A percentile compares a stretch with the other conserved stretches of the same genome.
phyloP scores from a whole-genome alignment of 2,329 filamentous ascomycete species.

The Mariannaea elegans region DNA sequence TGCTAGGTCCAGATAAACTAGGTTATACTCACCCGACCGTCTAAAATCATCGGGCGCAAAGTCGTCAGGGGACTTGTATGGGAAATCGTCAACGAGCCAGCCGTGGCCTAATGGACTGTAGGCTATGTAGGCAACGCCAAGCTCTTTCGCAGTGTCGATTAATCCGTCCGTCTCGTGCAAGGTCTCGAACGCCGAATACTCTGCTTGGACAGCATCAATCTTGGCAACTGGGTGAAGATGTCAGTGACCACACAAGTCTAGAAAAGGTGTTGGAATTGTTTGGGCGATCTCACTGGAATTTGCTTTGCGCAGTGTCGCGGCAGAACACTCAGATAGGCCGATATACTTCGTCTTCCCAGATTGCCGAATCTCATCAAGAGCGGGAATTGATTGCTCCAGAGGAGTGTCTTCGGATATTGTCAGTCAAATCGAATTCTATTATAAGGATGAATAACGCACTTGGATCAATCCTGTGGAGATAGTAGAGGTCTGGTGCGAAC shows the following conservation, averaged over 20 bases:
- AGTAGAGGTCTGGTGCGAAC: slow-evolving; percentile 56
- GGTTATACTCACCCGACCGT: slow-evolving; percentile 42
- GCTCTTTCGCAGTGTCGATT: slow-evolving; percentile 51
- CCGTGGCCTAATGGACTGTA: slow-evolving; percentile 58
- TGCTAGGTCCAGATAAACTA: too few species aligned
- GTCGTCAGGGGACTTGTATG: slow-evolving; percentile 54
- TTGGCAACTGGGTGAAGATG: slow-evolving; percentile 49
- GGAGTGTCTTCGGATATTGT: slow-evolving; percentile 45
- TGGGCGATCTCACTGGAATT: slow-evolving; percentile 47
- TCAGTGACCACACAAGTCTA: background rate
- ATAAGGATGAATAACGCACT: slow-evolving; percentile 39
- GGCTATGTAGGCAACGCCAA: slow-evolving; percentile 54
- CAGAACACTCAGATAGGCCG: slow-evolving; percentile 57
- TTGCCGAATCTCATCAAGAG: slow-evolving; percentile 56
- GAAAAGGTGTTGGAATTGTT: background rate
- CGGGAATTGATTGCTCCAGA: slow-evolving; percentile 56
- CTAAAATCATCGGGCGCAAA: slow-evolving; percentile 54
- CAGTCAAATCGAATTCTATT: background rate
- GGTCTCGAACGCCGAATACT: slow-evolving; percentile 56
- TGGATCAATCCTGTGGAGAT: slow-evolving; percentile 55
- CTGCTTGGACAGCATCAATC: slow-evolving; percentile 56
- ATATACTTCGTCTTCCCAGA: slow-evolving; percentile 59
- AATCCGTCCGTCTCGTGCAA: slow-evolving; percentile 51
- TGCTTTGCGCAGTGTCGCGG: slow-evolving; percentile 53
- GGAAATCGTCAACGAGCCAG: slow-evolving; percentile 56